Conservation (phyloP, 1,284 basidiomycete genomes). For the Wolfiporia cocos region DNA sequence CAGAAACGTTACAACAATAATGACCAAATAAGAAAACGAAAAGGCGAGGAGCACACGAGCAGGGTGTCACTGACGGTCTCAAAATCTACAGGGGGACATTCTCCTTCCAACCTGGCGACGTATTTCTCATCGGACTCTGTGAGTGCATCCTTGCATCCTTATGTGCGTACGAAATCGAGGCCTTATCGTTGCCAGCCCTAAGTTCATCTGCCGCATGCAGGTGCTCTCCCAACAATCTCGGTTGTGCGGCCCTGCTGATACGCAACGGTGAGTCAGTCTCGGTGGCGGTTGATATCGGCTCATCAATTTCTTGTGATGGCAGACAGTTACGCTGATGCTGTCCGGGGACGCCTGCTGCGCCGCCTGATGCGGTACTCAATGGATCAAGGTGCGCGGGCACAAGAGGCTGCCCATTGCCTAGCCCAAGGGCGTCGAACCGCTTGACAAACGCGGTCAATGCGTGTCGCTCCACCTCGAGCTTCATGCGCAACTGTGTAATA, state of each 20-base stretch:
- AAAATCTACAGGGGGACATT: constrained; percentile 18
- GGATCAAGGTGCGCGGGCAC: constrained; percentile 33
- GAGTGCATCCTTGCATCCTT: constrained; percentile 12
- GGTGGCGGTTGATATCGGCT: constrained; percentile 18
- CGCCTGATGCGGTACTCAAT: constrained; percentile 41
- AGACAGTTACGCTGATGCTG: constrained; percentile 35
- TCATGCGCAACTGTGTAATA: constrained; percentile 42
- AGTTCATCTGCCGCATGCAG: constrained; percentile 44
- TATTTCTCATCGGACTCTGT: constrained; percentile 22
- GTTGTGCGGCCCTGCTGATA: constrained; percentile 34
- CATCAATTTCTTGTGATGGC: constrained; percentile 21
- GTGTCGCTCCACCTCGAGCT: constrained; percentile 68
- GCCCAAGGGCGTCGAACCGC: constrained; percentile 60
- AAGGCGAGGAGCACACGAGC: too few species aligned
- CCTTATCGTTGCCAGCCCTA: constrained; percentile 41
- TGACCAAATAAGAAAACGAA: too few species aligned
- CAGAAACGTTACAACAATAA: too few species aligned
- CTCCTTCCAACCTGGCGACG: constrained; percentile 28
- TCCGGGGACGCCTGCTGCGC: constrained; percentile 42
- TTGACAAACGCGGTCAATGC: constrained; percentile 71
- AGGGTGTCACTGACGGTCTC: too few species aligned
- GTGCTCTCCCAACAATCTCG: constrained; percentile 55
- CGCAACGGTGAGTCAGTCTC: constrained; percentile 45
- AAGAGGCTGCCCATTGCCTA: constrained; percentile 38
- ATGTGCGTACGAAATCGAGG: not conserved